Percentiles rank a stretch among this genome's conserved stretches.
phyloP scores from a whole-genome alignment of 352 stramenopile species.

The Thalassiosira mediterranea region DNA sequence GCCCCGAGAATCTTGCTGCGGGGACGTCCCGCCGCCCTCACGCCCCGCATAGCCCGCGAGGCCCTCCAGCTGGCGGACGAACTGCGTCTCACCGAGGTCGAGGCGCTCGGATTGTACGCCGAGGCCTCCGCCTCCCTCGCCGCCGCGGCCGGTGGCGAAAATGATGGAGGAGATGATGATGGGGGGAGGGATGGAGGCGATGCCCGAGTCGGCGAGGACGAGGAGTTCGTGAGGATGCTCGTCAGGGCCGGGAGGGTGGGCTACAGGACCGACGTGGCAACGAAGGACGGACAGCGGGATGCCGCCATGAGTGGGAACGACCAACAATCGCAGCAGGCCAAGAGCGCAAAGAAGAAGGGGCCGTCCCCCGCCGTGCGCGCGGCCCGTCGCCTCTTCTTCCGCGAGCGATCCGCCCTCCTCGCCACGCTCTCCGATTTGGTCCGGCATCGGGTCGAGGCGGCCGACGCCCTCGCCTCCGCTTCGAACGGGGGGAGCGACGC shows the following conservation, averaged over 20 bases:
- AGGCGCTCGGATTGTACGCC: conserved; percentile 62
- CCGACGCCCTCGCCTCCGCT: conserved; percentile 21
- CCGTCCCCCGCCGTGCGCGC: background rate
- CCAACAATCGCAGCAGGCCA: background rate
- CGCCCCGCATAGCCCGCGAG: conserved; percentile 49
- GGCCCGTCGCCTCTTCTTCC: conserved; percentile 51
- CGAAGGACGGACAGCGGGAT: no score
- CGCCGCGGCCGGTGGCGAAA: background rate
- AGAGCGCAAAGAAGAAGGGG: background rate
- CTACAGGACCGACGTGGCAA: conserved; percentile 14
- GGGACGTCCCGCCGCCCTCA: conserved; percentile 41
- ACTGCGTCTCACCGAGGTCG: conserved; percentile 55
- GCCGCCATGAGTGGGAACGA: no score
- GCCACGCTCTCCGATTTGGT: conserved; percentile 45
- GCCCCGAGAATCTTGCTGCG: conserved; percentile 28
- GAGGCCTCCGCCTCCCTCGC: conserved; percentile 18
- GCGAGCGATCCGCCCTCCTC: conserved; percentile 59
- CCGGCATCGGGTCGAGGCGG: conserved; percentile 38
- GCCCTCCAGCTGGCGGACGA: conserved; percentile 61
- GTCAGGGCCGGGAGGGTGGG: conserved; percentile 22
- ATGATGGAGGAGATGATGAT: conserved; percentile 4
- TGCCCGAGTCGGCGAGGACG: conserved; percentile 11
- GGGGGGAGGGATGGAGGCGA: background rate
- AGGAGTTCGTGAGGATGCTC: conserved; percentile 32
- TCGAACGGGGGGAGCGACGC: background rate